Evolutionary conservation across 1,284 basidiomycete species (phyloP).

Genomic region (Stygiomarasmius scandens): DNA sequence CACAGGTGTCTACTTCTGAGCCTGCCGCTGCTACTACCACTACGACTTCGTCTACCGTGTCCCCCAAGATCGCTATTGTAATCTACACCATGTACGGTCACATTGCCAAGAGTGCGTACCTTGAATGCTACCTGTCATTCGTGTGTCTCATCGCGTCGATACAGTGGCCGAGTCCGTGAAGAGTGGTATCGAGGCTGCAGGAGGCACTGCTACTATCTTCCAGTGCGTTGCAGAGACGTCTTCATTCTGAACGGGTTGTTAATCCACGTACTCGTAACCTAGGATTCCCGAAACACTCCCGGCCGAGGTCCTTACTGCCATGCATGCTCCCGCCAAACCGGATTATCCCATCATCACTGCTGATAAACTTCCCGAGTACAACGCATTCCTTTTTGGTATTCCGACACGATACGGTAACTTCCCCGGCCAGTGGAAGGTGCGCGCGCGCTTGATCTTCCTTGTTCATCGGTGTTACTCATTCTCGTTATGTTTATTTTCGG

Average conservation of each 20-base stretch:
- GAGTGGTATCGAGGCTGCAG: slow-evolving; percentile 69
- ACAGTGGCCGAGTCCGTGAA: slow-evolving; percentile 83
- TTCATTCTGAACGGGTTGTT: slow-evolving; percentile 14
- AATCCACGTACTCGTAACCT: neutral
- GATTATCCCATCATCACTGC: slow-evolving; percentile 75
- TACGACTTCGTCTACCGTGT: slow-evolving; percentile 13
- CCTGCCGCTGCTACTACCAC: neutral
- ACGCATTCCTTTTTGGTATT: slow-evolving; percentile 74
- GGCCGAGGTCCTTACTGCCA: slow-evolving; percentile 71
- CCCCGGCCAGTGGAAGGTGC: slow-evolving; percentile 72
- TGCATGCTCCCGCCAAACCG: slow-evolving; percentile 77
- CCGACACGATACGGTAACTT: slow-evolving; percentile 80
- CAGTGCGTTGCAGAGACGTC: slow-evolving; percentile 50
- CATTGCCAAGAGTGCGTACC: slow-evolving; percentile 63
- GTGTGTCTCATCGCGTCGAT: neutral
- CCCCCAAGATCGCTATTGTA: slow-evolving; percentile 75
- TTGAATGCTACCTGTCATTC: slow-evolving; percentile 15
- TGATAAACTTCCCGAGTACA: slow-evolving; percentile 64
- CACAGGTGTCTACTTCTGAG: no score
- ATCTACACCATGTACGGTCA: slow-evolving; percentile 87
- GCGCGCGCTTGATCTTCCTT: neutral
- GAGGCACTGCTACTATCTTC: slow-evolving; percentile 74
- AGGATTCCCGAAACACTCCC: slow-evolving; percentile 86
- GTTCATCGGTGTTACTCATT: neutral
- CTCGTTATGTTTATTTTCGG: neutral